Evolutionary conservation across 2,329 filamentous ascomycete genomes (phyloP), one percentile per base, ranked within the genome.

Genomic region (Dryadomyces sulphureus): DNA sequence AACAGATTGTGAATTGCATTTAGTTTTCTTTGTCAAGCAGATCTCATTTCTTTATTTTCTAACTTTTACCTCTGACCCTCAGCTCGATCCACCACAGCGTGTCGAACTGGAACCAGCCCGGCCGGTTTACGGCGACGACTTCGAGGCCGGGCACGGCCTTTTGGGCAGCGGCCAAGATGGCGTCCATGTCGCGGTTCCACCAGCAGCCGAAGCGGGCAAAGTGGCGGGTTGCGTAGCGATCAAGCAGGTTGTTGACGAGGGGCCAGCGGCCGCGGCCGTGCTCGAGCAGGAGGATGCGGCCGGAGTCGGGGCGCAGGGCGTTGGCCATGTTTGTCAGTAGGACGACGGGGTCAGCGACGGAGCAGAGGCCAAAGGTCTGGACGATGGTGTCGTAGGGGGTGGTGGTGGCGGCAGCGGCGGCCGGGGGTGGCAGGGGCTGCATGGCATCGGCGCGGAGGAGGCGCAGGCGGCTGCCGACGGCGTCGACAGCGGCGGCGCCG

Each of bases 181-280:
- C 60, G 54, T 72, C 69, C 49, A 81, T 70, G 55, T 81, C 77
- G 45, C 77, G 65, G 60, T 81, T 81, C 76, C 76, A 81, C 77
- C 77, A 81, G 61, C 77, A 81, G 3, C 77, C 77, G 55, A 75
- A 81, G 53, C 71, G 68, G 20, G 65, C 62, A 48, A 77, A 79
- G 54, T 81, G 77, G 20, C 62, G 60, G 16, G 61, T 59, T 0
- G 77, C 77, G 47, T 69, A 67, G 50, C 61, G 63, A 59, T 81
- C 77, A 27, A 81, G 60, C 17, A 73, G 53, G 9, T 62, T 60
- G 55, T 81, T 80, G 30, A 81, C 60, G 45, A 73, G 62, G 6
- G 65, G 63, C 59, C 66, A 77, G 55, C 60, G 65, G 16, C 73
- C 74, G 49, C 73, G 70, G 21, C 77, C 77, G 61, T 81, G 77